phyloP scores from a whole-genome alignment of 2,329 filamentous ascomycete genomes.

The Amesomyces nigricolor region DNA sequence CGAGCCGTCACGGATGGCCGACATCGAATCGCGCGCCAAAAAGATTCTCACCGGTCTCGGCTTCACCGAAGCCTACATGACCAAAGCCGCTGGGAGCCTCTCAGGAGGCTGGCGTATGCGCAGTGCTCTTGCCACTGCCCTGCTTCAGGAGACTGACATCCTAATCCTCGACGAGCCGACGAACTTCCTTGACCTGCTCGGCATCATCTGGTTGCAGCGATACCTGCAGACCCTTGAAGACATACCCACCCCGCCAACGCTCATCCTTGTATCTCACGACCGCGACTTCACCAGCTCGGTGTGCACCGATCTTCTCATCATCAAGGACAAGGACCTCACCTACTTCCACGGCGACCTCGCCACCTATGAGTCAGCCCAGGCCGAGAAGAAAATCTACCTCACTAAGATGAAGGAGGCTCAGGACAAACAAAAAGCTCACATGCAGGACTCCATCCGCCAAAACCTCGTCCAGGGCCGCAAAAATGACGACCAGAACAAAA shows the following conservation, averaged over 20 bases:
- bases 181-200: constrained; percentile 77
- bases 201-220: constrained; percentile 78
- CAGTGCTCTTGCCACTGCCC: constrained; percentile 56
- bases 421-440: constrained; percentile 73
- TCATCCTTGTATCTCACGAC: constrained; percentile 79
- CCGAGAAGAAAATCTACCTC: constrained; percentile 63
- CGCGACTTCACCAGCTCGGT: constrained; percentile 67
- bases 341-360: constrained; percentile 72
- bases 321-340: constrained; percentile 65
- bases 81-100: constrained; percentile 55
- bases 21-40: constrained; percentile 61
- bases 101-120: constrained; percentile 77
- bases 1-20: constrained; percentile 58
- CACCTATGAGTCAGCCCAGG: constrained; percentile 62
- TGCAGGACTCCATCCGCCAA: constrained; percentile 69
- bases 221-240: constrained; percentile 58
- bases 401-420: constrained; percentile 75
- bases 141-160: constrained; percentile 70
- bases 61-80: constrained; percentile 58
- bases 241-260: constrained; percentile 49
- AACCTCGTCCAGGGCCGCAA: constrained; percentile 71
- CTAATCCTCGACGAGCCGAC: constrained; percentile 82
- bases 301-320: constrained; percentile 70
- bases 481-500: constrained; percentile 76
- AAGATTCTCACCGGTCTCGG: constrained; percentile 64